Evolutionary conservation across 257 asterid genomes (phyloP).

Genomic region (Solanum sejunctum): DNA sequence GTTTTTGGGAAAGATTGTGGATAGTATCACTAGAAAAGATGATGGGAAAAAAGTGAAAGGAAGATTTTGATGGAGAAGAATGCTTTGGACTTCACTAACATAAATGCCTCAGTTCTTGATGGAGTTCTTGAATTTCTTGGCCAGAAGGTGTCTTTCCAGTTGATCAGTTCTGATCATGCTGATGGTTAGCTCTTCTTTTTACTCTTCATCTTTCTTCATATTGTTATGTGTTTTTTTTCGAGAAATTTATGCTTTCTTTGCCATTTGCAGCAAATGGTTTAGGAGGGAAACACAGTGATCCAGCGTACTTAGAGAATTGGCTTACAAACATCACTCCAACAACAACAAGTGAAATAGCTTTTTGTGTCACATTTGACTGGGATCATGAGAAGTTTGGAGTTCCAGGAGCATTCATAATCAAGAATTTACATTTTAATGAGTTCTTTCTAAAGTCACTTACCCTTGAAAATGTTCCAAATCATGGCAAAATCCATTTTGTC

Average conservation of each 20-base stretch:
- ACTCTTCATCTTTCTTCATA: no score
- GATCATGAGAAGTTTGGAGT: constrained; percentile 29
- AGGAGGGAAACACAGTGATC: constrained; percentile 23
- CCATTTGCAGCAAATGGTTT: constrained; percentile 14
- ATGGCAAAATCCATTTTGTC: constrained; percentile 47
- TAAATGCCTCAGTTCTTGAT: constrained; percentile 1
- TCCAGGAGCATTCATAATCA: constrained; percentile 53
- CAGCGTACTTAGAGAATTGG: constrained; percentile 19
- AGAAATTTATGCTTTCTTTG: no score
- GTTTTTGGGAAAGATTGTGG: not conserved
- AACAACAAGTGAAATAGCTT: constrained; percentile 15
- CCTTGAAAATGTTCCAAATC: constrained; percentile 57
- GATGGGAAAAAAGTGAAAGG: not conserved
- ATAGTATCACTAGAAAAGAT: not conserved
- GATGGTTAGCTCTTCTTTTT: not conserved
- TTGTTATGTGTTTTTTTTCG: no score
- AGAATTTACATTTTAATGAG: constrained; percentile 48
- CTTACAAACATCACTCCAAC: not conserved
- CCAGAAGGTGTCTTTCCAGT: not conserved
- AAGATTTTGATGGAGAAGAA: constrained; percentile 9
- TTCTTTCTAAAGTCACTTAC: constrained; percentile 64
- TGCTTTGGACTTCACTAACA: constrained; percentile 1
- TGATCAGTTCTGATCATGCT: constrained; percentile 5
- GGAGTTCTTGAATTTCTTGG: constrained; percentile 5
- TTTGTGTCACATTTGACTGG: constrained; percentile 56